Evolutionary conservation across 1,139 yeast species (phyloP), one percentile per base, ranked within the genome.

Genomic region (Blastobotrys serpentis): DNA sequence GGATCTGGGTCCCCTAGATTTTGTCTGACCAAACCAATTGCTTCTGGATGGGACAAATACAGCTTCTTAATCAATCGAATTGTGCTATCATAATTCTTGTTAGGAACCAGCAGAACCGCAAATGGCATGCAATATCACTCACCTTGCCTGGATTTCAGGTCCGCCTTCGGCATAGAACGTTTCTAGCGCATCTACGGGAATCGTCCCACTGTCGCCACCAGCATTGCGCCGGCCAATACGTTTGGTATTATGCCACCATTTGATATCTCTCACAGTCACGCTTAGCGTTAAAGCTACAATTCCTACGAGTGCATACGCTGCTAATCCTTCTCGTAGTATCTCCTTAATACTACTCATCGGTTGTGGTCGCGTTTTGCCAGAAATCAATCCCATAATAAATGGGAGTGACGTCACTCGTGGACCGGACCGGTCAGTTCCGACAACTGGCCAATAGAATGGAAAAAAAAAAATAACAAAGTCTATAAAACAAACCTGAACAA

Each of bases 241-340:
- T 33, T 50, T 22, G 37, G 30, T 37, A 43, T 25, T 38, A 47
- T 14, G 49, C 51, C 23, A 49, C 48, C 48, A 42, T 49, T 40
- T 19, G 43, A 42, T 46, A 19, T 58, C 58, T 36, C 56, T 61
- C 14, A 52, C 53, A 25, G 51, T 55, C 14, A 52, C 57, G 54
- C 47, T 58, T 37, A 53, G 56, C 33, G 50, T 38, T 2, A 42
- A 34, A 4, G 45, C 18, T 4, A 48, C 23, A 11, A 47, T 18
- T n/a, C 43, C 34, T 8, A 33, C 14, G 16, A 42, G 18, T 29
- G 33, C 38, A 19, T 25, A 39, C 11, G 32, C 26, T 4, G 18
- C 23, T 10, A 17, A 14, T 23, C 18, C 37, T 18, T 34, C 42
- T 10, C 39, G 18, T 25, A 32, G 11, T 4, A 11, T 29, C 7